Percentiles rank a stretch among this genome's conserved stretches.
These are phyloP conservation scores for Arthrocladium fulminans DNA, from an alignment of 2,329 filamentous ascomycete genomes.

Conservation along the genomic window DNA sequence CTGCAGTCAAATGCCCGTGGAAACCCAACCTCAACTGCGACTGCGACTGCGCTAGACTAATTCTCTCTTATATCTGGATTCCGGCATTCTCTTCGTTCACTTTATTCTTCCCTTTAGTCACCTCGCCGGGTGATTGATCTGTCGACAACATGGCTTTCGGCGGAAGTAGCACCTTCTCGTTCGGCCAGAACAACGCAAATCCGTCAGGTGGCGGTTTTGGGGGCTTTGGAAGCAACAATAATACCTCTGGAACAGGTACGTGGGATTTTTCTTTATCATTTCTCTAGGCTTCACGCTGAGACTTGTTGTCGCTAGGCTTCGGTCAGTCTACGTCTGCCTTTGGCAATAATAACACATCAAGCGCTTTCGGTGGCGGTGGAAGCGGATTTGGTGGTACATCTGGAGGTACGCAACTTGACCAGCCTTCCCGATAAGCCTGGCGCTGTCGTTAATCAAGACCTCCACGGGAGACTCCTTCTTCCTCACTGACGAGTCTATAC, in stretches of 20 bases:
- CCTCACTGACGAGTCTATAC: too few relatives aligned
- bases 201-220: constrained; percentile 17
- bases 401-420: constrained; percentile 7
- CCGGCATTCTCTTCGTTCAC: background rate
- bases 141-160: constrained; percentile 23
- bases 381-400: constrained; percentile 11
- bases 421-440: background rate
- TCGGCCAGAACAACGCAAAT: constrained; percentile 18
- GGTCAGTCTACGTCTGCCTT: constrained; percentile 18
- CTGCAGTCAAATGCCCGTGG: background rate
- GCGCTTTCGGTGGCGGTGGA: constrained; percentile 18
- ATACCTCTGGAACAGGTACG: constrained; percentile 8
- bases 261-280: background rate
- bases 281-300: constrained; percentile 8
- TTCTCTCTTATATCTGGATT: background rate
- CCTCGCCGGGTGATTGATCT: background rate
- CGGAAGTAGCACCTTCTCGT: constrained; percentile 15
- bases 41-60: constrained; percentile 6
- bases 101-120: background rate
- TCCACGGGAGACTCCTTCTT: too few relatives aligned
- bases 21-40: background rate
- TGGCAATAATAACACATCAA: constrained; percentile 18
- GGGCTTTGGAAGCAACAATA: constrained; percentile 21
- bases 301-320: constrained; percentile 14
- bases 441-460: too few relatives aligned